Conservation (phyloP, 805 yeast species). For the Zygotorulaspora danielsina region DNA sequence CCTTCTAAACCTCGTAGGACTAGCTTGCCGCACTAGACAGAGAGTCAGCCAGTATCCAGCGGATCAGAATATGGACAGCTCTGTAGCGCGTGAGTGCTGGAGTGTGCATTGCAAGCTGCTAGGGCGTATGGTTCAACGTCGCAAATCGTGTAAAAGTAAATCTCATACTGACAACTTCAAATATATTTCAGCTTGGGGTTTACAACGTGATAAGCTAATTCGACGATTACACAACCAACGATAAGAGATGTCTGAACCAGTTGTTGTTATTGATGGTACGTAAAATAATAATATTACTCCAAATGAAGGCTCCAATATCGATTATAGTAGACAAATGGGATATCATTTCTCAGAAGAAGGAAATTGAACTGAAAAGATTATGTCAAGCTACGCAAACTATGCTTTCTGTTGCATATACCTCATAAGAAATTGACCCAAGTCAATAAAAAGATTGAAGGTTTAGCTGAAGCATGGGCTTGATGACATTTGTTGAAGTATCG, state of each 20-base stretch:
- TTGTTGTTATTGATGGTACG: constrained; percentile 95
- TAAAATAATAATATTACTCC: constrained; percentile 14
- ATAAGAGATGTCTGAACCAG: constrained; percentile 66
- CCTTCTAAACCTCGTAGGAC: no score
- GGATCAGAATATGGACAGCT: no score
- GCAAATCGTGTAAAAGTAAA: constrained; percentile 2
- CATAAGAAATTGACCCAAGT: no score
- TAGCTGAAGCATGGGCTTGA: no score
- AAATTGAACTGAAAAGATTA: neutral
- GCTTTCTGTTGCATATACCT: no score
- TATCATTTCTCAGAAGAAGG: neutral
- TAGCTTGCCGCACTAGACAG: no score
- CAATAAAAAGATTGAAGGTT: no score
- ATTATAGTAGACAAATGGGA: neutral
- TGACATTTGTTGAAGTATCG: no score
- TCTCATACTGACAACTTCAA: neutral
- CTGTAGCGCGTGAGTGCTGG: no score
- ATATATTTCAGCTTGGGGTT: neutral
- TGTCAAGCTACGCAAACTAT: no score
- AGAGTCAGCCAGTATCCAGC: no score
- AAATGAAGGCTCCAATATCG: neutral
- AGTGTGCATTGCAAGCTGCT: neutral
- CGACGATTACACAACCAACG: constrained; percentile 24
- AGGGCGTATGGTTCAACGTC: constrained; percentile 1
- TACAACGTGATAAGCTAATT: neutral